phyloP scores from a whole-genome alignment of 768 basidiomycete species.

The Sarcodon aspratus region DNA sequence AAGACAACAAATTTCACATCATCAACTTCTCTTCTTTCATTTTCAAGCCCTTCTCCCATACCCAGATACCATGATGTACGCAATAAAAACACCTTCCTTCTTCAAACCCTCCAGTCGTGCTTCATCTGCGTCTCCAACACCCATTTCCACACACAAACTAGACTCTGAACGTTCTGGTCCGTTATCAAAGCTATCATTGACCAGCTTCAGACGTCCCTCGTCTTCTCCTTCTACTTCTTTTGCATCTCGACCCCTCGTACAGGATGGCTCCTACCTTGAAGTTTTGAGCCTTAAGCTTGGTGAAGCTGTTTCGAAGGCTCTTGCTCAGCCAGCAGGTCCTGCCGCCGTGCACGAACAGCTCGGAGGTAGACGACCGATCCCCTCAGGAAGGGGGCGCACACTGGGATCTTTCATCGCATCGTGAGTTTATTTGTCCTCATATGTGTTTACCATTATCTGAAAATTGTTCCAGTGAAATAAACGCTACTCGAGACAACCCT shows the following conservation, averaged over 20 bases:
- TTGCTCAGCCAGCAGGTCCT: constrained; percentile 52
- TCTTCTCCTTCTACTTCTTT: constrained; percentile 28
- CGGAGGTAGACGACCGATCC: constrained; percentile 61
- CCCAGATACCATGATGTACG: constrained; percentile 28
- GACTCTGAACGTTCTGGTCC: constrained; percentile 42
- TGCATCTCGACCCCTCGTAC: constrained; percentile 27
- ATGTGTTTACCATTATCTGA: neutral
- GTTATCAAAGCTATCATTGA: constrained; percentile 46
- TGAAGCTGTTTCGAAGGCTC: constrained; percentile 70
- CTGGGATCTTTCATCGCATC: constrained; percentile 59
- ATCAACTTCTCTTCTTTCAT: constrained; percentile 6
- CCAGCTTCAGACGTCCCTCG: constrained; percentile 45
- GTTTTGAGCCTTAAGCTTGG: constrained; percentile 66
- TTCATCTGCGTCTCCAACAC: constrained; percentile 42
- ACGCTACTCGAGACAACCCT: constrained; percentile 47
- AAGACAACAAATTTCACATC: constrained; percentile 6
- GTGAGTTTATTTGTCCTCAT: constrained; percentile 31
- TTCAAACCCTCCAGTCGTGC: constrained; percentile 56
- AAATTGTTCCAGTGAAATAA: constrained; percentile 45
- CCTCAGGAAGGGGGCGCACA: constrained; percentile 57
- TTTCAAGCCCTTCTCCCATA: constrained; percentile 13
- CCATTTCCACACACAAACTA: constrained; percentile 18
- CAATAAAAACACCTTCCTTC: constrained; percentile 56
- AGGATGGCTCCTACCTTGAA: constrained; percentile 75
- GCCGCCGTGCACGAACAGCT: constrained; percentile 39